These are phyloP conservation scores for Macrolepiota albuminosa DNA, from an alignment of 768 basidiomycete species.

Conservation along the genomic window DNA sequence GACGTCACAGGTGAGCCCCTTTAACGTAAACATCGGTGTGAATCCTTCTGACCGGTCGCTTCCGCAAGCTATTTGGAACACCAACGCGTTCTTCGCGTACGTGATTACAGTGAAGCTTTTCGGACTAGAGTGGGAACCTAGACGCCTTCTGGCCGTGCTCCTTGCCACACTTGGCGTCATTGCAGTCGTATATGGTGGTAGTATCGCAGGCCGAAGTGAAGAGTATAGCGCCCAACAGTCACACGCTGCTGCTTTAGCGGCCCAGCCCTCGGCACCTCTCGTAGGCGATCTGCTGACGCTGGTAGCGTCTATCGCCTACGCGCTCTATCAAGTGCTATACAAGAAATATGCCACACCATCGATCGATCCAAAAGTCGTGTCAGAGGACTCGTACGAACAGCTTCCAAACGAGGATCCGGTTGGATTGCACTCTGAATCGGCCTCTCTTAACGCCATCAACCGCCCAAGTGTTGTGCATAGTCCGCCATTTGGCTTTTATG, in stretches of 20 bases:
- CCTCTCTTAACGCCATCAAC: background rate
- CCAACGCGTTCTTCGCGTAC: constrained; percentile 90
- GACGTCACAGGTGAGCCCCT: constrained; percentile 63
- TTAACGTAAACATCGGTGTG: constrained; percentile 1
- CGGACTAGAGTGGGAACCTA: constrained; percentile 54
- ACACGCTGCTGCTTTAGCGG: background rate
- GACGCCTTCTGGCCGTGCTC: constrained; percentile 65
- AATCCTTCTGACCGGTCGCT: constrained; percentile 3
- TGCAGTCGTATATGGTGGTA: constrained; percentile 79
- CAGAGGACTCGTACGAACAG: constrained; percentile 39
- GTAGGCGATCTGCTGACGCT: constrained; percentile 74
- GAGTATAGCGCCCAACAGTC: constrained; percentile 4
- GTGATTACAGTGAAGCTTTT: constrained; percentile 74
- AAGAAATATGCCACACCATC: constrained; percentile 73
- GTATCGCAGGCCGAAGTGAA: constrained; percentile 17
- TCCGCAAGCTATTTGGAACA: constrained; percentile 71
- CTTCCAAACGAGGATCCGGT: constrained; percentile 29
- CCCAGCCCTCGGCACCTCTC: constrained; percentile 48
- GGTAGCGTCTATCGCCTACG: constrained; percentile 65
- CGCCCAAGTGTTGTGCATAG: constrained; percentile 38
- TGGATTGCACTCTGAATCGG: constrained; percentile 9
- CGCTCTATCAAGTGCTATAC: constrained; percentile 81
- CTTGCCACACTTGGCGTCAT: constrained; percentile 80
- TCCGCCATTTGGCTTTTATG: constrained; percentile 79
- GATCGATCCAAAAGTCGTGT: constrained; percentile 49